phyloP scores from a whole-genome alignment of 371 early-diverging fungal species.

The Circinella umbellata region DNA sequence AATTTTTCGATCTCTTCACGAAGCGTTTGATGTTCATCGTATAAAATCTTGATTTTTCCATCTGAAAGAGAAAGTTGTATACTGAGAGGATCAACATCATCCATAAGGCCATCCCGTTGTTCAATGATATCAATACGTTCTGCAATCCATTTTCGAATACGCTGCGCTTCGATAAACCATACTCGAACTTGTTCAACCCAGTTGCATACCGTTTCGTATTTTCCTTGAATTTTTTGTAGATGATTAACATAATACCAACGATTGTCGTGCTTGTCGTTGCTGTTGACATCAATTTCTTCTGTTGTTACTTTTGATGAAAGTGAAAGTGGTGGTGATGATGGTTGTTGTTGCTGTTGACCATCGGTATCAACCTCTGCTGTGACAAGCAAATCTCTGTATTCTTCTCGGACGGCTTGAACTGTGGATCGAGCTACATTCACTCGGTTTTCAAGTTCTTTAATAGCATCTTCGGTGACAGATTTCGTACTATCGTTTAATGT shows the following conservation, averaged over 20 bases:
- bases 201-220: conserved; percentile 36
- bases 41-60: conserved; percentile 22
- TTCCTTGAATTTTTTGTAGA: conserved; percentile 24
- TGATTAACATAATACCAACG: conserved; percentile 1
- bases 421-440: conserved; percentile 35
- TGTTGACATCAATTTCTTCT: background rate
- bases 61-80: conserved; percentile 28
- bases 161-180: conserved; percentile 40
- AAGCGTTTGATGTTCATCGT: conserved; percentile 38
- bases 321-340: background rate
- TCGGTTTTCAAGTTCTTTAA: conserved; percentile 39
- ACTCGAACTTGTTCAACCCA: conserved; percentile 47
- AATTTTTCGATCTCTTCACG: conserved; percentile 40
- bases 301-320: too few relatives aligned
- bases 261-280: conserved; percentile 10
- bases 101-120: conserved; percentile 27
- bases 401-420: conserved; percentile 31
- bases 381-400: conserved; percentile 24
- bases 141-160: conserved; percentile 44
- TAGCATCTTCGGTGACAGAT: conserved; percentile 33
- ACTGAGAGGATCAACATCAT: conserved; percentile 38
- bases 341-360: background rate
- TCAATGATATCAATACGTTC: conserved; percentile 41
- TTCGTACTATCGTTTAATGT: conserved; percentile 38
- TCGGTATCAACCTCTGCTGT: background rate